These are phyloP conservation scores for Curvularia lunata DNA, from an alignment of 2,329 filamentous ascomycete species.

Conservation along the genomic window DNA sequence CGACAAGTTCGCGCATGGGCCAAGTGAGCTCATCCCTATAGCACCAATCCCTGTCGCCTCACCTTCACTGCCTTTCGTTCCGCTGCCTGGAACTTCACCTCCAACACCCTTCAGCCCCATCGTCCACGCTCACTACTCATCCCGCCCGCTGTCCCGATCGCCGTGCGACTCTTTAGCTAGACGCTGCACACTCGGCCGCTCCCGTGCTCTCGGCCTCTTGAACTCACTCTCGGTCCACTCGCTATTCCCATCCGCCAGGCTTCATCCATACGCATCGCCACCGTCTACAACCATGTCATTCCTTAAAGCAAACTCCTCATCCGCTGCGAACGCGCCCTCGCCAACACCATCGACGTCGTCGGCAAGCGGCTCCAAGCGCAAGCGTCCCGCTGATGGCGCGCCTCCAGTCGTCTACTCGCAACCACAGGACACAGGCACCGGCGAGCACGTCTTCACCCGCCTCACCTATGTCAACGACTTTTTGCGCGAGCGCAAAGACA, in stretches of 20 bases:
- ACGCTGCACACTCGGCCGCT: conserved; percentile 31
- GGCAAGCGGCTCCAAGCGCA: conserved; percentile 57
- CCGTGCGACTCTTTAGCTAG: conserved; percentile 45
- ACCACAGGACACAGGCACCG: conserved; percentile 75
- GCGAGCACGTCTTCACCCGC: conserved; percentile 82
- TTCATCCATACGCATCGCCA: conserved; percentile 1
- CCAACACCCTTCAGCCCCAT: not conserved
- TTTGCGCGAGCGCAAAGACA: conserved; percentile 62
- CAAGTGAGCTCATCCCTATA: conserved; percentile 24
- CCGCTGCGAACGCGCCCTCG: conserved; percentile 62
- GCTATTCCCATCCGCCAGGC: conserved; percentile 1
- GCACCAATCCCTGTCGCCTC: conserved; percentile 1
- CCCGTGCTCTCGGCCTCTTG: not conserved
- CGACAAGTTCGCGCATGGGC: conserved; percentile 19
- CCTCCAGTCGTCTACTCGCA: conserved; percentile 71
- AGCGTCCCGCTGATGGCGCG: conserved; percentile 59
- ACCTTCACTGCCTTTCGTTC: conserved; percentile 12
- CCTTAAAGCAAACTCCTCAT: conserved; percentile 40
- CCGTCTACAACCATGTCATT: conserved; percentile 40
- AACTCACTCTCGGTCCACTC: not conserved
- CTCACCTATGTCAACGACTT: conserved; percentile 81
- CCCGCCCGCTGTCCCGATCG: conserved; percentile 5
- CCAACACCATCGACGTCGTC: conserved; percentile 60
- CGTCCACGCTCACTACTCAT: conserved; percentile 10
- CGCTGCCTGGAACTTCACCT: conserved; percentile 3